These are phyloP conservation scores for Melanomma pulvis-pyrius DNA, from an alignment of 495 filamentous ascomycete genomes.

Conservation along the genomic window DNA sequence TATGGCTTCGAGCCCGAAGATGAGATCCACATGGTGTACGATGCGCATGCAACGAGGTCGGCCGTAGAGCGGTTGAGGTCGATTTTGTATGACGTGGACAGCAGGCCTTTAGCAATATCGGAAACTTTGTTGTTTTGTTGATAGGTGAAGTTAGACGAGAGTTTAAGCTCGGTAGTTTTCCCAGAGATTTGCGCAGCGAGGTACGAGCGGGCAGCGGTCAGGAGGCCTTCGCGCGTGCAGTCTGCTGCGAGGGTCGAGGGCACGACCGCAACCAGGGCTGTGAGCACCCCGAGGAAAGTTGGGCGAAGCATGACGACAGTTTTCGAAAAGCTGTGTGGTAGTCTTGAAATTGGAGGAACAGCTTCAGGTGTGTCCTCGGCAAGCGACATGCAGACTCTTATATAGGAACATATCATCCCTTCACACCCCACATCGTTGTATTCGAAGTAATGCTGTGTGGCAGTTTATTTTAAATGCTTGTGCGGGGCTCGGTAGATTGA, in stretches of 20 bases:
- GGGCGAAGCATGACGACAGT: background rate
- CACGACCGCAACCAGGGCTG: background rate
- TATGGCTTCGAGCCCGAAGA: constrained; percentile 35
- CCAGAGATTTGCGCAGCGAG: constrained; percentile 44
- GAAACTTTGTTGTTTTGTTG: constrained; percentile 46
- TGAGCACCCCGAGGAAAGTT: constrained; percentile 3
- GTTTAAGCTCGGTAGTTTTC: constrained; percentile 23
- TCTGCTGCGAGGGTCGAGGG: constrained; percentile 25
- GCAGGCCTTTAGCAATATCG: constrained; percentile 42
- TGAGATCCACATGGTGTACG: constrained; percentile 48
- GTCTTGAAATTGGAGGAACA: background rate
- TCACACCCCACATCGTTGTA: background rate
- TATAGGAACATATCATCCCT: background rate
- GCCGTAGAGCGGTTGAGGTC: constrained; percentile 48
- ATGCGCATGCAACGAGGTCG: constrained; percentile 48
- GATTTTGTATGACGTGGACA: constrained; percentile 45
- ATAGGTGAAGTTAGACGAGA: constrained; percentile 42
- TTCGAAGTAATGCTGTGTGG: background rate
- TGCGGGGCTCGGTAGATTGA: constrained; percentile 14
- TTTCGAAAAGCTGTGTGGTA: background rate
- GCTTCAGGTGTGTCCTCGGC: background rate
- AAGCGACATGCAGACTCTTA: background rate
- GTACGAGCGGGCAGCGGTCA: constrained; percentile 37
- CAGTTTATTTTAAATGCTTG: constrained; percentile 3
- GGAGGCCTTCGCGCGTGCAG: constrained; percentile 43